Evolutionary conservation across 139 green algal genomes (phyloP).

Genomic region (Nannochloris sp.): DNA sequence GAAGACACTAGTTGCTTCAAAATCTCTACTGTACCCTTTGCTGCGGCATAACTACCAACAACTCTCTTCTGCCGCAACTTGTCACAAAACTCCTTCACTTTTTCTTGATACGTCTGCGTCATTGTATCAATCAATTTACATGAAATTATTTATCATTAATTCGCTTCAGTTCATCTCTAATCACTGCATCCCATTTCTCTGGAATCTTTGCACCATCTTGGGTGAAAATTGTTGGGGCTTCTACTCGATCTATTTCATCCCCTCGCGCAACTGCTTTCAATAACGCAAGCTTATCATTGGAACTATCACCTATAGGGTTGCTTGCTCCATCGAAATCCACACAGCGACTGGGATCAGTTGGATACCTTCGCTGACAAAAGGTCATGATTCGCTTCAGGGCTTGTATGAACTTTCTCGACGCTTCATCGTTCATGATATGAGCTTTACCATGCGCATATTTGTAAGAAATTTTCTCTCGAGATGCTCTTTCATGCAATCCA

Average conservation of each 20-base stretch:
- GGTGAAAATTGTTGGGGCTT: conserved; percentile 14
- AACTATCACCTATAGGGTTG: conserved; percentile 36
- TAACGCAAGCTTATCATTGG: conserved; percentile 51
- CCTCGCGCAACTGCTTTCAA: conserved; percentile 49
- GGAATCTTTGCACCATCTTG: conserved; percentile 18
- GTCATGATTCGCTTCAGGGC: conserved; percentile 81
- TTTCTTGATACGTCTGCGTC: conserved; percentile 7
- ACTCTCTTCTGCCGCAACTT: conserved; percentile 50
- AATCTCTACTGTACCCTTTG: conserved; percentile 66
- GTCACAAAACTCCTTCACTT: conserved; percentile 58
- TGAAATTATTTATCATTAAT: background rate
- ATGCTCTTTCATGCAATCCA: conserved; percentile 78
- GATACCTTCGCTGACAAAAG: conserved; percentile 69
- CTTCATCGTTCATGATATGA: conserved; percentile 99
- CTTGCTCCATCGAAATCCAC: conserved; percentile 66
- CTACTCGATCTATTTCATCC: conserved; percentile 29
- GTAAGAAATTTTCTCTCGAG: conserved; percentile 91
- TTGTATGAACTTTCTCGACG: conserved; percentile 86
- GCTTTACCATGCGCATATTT: conserved; percentile 31
- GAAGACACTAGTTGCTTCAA: conserved; percentile 62
- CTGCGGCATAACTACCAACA: conserved; percentile 49
- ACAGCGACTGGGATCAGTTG: conserved; percentile 72
- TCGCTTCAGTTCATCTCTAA: conserved; percentile 2
- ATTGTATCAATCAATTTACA: background rate
- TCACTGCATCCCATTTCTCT: conserved; percentile 1